Conservation (phyloP, 257 asterid species). For the Avicennia marina region DNA sequence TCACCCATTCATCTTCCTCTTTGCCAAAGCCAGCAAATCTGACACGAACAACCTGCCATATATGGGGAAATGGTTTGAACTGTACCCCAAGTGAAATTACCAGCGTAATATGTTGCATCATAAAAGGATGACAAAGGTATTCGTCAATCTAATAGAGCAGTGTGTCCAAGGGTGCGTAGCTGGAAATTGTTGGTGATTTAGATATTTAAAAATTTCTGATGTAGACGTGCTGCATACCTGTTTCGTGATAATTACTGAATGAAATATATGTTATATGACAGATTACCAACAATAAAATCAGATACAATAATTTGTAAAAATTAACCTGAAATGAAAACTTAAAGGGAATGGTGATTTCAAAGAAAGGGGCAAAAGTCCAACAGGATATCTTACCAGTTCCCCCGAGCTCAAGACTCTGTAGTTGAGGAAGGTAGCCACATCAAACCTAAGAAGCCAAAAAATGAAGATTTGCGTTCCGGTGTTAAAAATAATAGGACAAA, state of each 20-base stretch:
- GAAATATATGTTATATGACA: background rate
- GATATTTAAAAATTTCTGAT: too few species aligned
- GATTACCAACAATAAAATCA: background rate
- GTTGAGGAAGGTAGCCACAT: slow-evolving; percentile 69
- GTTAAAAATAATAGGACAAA: background rate
- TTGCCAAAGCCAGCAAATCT: slow-evolving; percentile 76
- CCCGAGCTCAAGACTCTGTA: slow-evolving; percentile 55
- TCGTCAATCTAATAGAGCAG: too few species aligned
- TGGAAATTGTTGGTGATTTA: too few species aligned
- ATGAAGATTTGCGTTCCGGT: slow-evolving; percentile 12
- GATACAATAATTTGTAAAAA: background rate
- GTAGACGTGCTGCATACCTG: background rate
- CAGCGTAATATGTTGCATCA: too few species aligned
- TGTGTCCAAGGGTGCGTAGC: too few species aligned
- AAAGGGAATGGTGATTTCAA: background rate
- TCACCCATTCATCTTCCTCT: slow-evolving; percentile 92
- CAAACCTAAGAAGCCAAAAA: slow-evolving; percentile 60
- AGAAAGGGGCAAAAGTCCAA: slow-evolving; percentile 9
- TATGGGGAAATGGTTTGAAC: background rate
- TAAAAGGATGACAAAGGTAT: background rate
- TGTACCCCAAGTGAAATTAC: background rate
- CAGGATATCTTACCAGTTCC: slow-evolving; percentile 57
- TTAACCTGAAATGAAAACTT: background rate
- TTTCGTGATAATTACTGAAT: background rate
- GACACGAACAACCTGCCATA: slow-evolving; percentile 65